Percentiles rank a stretch among this genome's conserved stretches.
These are phyloP conservation scores for Logfia minima DNA, from an alignment of 129 eudicot genomes.

Conservation along the genomic window DNA sequence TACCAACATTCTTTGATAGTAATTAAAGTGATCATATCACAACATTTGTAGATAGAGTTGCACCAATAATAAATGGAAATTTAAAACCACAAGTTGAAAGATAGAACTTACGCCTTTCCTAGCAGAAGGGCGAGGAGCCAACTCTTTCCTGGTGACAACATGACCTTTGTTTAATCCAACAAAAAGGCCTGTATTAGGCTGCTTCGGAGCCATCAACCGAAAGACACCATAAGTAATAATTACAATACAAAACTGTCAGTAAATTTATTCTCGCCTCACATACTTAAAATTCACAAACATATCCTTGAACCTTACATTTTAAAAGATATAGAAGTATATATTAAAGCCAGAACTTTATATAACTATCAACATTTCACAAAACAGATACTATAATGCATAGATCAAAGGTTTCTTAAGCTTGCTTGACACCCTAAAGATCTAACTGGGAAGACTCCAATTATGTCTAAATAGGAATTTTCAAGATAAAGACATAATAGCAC, in stretches of 20 bases:
- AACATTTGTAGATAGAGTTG: neutral
- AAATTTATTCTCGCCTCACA: neutral
- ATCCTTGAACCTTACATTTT: neutral
- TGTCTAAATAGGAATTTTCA: no score
- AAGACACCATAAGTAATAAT: no score
- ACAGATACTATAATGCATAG: no score
- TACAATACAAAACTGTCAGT: neutral
- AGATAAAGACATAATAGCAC: no score
- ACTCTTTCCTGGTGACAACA: constrained; percentile 62
- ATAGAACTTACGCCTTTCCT: constrained; percentile 62
- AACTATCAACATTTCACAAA: no score
- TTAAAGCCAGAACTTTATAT: neutral
- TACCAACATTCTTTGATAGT: neutral
- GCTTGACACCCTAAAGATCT: no score
- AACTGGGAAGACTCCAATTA: no score
- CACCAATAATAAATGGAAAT: neutral
- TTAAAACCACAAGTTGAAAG: neutral
- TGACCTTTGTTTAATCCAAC: constrained; percentile 84
- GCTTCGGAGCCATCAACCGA: constrained; percentile 69
- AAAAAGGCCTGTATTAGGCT: constrained; percentile 67
- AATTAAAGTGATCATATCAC: neutral
- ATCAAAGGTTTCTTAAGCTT: no score
- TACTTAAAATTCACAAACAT: neutral
- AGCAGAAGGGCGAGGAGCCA: constrained; percentile 74
- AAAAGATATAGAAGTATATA: no score